phyloP scores from a whole-genome alignment of 2,329 filamentous ascomycete species.

The Trichoderma citrinoviride region DNA sequence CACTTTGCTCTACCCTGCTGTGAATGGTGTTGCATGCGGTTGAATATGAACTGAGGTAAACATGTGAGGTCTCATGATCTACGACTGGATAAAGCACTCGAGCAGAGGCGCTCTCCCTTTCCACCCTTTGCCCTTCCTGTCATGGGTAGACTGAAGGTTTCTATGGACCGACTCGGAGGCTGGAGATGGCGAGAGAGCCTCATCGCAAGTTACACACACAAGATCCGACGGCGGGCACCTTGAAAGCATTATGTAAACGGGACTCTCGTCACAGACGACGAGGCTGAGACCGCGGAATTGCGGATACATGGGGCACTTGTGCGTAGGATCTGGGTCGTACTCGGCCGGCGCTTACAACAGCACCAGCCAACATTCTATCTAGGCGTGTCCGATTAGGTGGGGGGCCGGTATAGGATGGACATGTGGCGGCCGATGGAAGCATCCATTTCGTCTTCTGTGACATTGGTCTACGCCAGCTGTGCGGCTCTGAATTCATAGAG shows the following conservation, averaged over 20 bases:
- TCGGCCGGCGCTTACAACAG: background rate
- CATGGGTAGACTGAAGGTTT: too few relatives aligned
- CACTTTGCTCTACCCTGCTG: too few relatives aligned
- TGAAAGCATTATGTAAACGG: background rate
- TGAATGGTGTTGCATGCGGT: too few relatives aligned
- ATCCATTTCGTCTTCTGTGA: background rate
- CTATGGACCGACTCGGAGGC: too few relatives aligned
- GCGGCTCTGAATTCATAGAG: background rate
- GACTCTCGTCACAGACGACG: slow-evolving; percentile 21
- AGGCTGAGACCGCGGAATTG: slow-evolving; percentile 28
- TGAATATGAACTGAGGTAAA: too few relatives aligned
- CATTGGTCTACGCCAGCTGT: background rate
- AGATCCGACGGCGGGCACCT: background rate
- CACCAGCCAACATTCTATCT: too few relatives aligned
- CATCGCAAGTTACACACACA: background rate
- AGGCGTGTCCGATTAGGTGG: background rate
- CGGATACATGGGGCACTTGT: background rate
- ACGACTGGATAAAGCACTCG: too few relatives aligned
- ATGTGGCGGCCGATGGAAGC: background rate
- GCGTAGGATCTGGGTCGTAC: background rate
- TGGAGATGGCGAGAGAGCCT: too few relatives aligned
- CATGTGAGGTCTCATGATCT: too few relatives aligned
- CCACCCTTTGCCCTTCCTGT: too few relatives aligned
- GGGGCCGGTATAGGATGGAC: background rate
- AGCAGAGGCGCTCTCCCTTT: too few relatives aligned